Evolutionary conservation across 768 basidiomycete genomes (phyloP).

Genomic region (Lentinus brumalis): DNA sequence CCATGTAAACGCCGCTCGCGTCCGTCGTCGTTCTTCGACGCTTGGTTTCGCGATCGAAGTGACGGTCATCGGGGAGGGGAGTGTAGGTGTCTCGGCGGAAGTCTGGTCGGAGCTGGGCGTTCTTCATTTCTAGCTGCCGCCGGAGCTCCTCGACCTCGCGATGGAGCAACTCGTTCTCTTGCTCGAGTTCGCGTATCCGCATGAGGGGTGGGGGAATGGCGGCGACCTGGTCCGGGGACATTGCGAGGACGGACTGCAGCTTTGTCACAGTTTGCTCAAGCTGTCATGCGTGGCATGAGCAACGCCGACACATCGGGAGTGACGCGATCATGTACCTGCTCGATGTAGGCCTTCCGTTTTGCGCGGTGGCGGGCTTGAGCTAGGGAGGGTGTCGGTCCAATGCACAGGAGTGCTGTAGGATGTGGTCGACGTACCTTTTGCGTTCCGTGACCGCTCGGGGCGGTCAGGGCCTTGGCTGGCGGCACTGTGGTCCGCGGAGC

Average conservation of each 20-base stretch:
- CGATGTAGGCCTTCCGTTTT: slow-evolving; percentile 92
- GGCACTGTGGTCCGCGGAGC: slow-evolving; percentile 18
- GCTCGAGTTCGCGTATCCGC: slow-evolving; percentile 81
- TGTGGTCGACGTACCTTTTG: slow-evolving; percentile 25
- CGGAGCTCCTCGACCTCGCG: slow-evolving; percentile 77
- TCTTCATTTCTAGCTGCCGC: slow-evolving; percentile 49
- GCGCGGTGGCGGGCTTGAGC: slow-evolving; percentile 90
- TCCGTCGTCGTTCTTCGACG: slow-evolving; percentile 30
- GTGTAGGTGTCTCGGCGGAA: slow-evolving; percentile 21
- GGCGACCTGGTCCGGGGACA: slow-evolving; percentile 73
- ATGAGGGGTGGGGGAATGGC: slow-evolving; percentile 71
- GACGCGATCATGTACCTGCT: slow-evolving; percentile 55
- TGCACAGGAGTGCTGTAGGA: neutral
- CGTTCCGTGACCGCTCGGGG: slow-evolving; percentile 28
- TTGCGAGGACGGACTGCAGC: slow-evolving; percentile 73
- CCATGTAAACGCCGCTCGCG: slow-evolving; percentile 31
- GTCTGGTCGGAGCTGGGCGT: slow-evolving; percentile 27
- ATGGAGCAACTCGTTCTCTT: slow-evolving; percentile 71
- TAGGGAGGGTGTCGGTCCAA: slow-evolving; percentile 39
- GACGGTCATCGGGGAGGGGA: slow-evolving; percentile 23
- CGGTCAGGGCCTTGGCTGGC: slow-evolving; percentile 15
- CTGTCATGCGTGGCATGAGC: slow-evolving; percentile 39
- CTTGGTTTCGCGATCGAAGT: slow-evolving; percentile 29
- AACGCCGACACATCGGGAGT: slow-evolving; percentile 2
- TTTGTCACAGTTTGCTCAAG: slow-evolving; percentile 86